A percentile compares a stretch with the other conserved stretches of the same genome.
phyloP scores from a whole-genome alignment of 2,329 filamentous ascomycete species.

The Aspergillus brunneoviolaceus region DNA sequence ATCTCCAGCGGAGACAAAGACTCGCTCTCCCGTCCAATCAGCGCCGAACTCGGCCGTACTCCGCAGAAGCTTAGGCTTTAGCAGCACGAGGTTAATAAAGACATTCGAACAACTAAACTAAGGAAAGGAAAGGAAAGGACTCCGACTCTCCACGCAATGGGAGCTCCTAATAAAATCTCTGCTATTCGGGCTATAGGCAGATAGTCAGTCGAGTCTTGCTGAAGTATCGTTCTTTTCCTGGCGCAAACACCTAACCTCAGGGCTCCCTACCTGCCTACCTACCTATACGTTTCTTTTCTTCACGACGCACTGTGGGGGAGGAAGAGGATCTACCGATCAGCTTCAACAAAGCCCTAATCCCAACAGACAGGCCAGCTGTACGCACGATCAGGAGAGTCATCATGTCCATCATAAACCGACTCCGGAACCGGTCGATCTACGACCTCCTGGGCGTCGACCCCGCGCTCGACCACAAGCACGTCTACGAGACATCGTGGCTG shows the following conservation, averaged over 20 bases:
- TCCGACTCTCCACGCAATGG: neutral
- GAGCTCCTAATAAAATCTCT: neutral
- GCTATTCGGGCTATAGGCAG: neutral
- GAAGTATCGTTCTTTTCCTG: too few species aligned
- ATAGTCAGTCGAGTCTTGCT: too few species aligned
- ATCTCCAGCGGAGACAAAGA: slow-evolving; percentile 5
- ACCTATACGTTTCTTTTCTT: neutral
- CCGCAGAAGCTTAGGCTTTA: slow-evolving; percentile 8
- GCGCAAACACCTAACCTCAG: too few species aligned
- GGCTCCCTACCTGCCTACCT: too few species aligned
- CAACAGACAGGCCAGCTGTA: neutral
- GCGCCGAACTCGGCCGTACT: neutral
- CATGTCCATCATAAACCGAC: slow-evolving; percentile 17
- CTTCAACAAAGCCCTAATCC: neutral
- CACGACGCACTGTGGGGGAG: neutral
- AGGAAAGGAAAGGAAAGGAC: neutral
- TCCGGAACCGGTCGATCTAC: slow-evolving; percentile 11
- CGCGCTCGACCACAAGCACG: slow-evolving; percentile 52
- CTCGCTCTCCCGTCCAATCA: neutral
- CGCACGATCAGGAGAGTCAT: neutral
- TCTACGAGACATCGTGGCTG: slow-evolving; percentile 79
- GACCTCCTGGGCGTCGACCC: slow-evolving; percentile 37
- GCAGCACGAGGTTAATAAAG: slow-evolving; percentile 6
- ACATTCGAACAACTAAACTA: neutral
- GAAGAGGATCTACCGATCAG: neutral